Conservation (phyloP, 148 eudicot species). For the Rhododendron simsii region DNA sequence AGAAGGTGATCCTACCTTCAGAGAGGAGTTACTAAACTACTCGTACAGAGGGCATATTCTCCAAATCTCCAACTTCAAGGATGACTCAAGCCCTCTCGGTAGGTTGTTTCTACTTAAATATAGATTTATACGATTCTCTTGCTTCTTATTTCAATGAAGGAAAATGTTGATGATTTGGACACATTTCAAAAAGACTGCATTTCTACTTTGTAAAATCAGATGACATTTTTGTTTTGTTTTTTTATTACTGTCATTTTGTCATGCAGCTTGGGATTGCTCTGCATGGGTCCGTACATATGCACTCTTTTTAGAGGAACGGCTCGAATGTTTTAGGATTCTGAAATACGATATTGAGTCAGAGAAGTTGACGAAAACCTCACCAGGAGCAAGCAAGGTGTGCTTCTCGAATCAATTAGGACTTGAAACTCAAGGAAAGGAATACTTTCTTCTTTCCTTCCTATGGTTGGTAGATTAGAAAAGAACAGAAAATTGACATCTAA, state of each 20-base stretch:
- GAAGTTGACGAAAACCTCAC: conserved; percentile 55
- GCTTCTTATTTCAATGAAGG: background rate
- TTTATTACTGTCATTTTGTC: background rate
- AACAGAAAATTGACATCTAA: background rate
- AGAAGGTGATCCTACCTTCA: conserved; percentile 92
- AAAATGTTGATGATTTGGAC: background rate
- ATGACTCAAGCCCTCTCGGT: conserved; percentile 95
- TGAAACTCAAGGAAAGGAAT: background rate
- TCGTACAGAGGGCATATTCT: conserved; percentile 71
- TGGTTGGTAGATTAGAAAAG: background rate
- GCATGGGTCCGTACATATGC: conserved; percentile 97
- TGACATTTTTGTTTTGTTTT: background rate
- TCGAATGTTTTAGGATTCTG: conserved; percentile 77
- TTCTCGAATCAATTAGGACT: background rate
- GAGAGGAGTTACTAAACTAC: conserved; percentile 80
- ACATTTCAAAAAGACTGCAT: background rate
- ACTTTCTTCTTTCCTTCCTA: background rate
- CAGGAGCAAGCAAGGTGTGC: conserved; percentile 67
- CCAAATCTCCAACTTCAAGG: conserved; percentile 87
- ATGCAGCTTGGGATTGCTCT: conserved; percentile 95
- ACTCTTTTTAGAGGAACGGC: conserved; percentile 83
- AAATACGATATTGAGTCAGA: conserved; percentile 87
- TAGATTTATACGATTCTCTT: background rate
- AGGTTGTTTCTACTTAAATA: conserved; percentile 3
- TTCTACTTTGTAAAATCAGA: background rate